Evolutionary conservation across 371 early-diverging fungal genomes (phyloP).

Genomic region (Apophysomyces elegans): DNA sequence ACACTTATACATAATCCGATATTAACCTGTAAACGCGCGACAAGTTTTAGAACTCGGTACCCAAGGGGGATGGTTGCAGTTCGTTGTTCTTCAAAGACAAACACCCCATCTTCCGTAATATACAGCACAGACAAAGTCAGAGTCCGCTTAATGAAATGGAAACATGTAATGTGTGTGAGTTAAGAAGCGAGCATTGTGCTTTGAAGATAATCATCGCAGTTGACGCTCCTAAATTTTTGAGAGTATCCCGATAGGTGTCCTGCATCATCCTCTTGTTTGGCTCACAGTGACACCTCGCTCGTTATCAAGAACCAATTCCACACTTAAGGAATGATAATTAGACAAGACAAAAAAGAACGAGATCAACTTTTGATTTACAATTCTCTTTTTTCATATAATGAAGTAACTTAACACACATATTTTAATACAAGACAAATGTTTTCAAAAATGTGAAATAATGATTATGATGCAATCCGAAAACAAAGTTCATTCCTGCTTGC

Average conservation of each 20-base stretch:
- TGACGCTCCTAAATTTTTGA: constrained; percentile 19
- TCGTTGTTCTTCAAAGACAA: constrained; percentile 5
- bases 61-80: constrained; percentile 4
- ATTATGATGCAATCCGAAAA: too few species aligned
- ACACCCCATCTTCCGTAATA: not conserved
- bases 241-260: constrained; percentile 18
- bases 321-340: constrained; percentile 22
- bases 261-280: constrained; percentile 19
- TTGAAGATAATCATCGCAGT: constrained; percentile 23
- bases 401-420: too few species aligned
- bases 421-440: too few species aligned
- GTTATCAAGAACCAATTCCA: constrained; percentile 24
- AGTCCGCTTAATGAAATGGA: not conserved
- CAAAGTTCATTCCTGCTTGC: too few species aligned
- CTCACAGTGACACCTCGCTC: constrained; percentile 20
- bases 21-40: not conserved
- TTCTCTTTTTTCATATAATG: too few species aligned
- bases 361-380: too few species aligned
- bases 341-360: not conserved
- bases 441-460: too few species aligned
- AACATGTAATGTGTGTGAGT: not conserved
- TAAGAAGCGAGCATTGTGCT: constrained; percentile 19
- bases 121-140: not conserved
- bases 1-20: not conserved
- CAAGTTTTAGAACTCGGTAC: not conserved